These are phyloP conservation scores for Euphrasia arctica DNA, from an alignment of 305 asterid genomes.

Conservation along the genomic window DNA sequence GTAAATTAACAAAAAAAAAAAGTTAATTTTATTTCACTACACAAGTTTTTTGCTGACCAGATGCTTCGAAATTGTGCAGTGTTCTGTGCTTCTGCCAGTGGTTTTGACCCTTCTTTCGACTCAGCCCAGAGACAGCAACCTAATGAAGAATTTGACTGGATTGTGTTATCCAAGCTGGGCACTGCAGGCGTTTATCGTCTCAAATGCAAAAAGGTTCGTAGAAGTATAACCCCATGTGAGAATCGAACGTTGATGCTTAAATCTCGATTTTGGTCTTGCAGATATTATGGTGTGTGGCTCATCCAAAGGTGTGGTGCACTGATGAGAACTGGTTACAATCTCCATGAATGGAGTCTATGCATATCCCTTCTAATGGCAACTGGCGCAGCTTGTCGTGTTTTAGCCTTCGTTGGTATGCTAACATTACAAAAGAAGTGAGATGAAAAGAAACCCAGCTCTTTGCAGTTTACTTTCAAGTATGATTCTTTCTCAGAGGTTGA, in stretches of 20 bases:
- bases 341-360: constrained; percentile 60
- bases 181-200: constrained; percentile 79
- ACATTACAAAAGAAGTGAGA: constrained; percentile 49
- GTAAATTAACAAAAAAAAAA: constrained; percentile 27
- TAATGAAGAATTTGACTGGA: constrained; percentile 39
- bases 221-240: neutral
- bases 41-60: constrained; percentile 2
- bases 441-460: constrained; percentile 15
- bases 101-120: constrained; percentile 85
- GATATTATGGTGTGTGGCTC: constrained; percentile 91
- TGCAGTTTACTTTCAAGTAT: too few species aligned
- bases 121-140: constrained; percentile 49
- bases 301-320: constrained; percentile 86
- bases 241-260: neutral
- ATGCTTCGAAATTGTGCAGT: constrained; percentile 46
- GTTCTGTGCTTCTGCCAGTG: constrained; percentile 88
- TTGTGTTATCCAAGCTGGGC: constrained; percentile 90
- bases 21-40: neutral
- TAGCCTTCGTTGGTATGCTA: constrained; percentile 64
- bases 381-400: constrained; percentile 60
- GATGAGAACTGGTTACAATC: constrained; percentile 42
- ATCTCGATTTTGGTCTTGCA: constrained; percentile 30
- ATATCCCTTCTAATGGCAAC: constrained; percentile 56
- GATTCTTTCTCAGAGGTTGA: too few species aligned
- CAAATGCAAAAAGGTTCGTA: constrained; percentile 74